Percentiles rank a stretch among this genome's conserved stretches.
phyloP scores from a whole-genome alignment of 116 monocot genomes.

The Trichopus zeylanicus region DNA sequence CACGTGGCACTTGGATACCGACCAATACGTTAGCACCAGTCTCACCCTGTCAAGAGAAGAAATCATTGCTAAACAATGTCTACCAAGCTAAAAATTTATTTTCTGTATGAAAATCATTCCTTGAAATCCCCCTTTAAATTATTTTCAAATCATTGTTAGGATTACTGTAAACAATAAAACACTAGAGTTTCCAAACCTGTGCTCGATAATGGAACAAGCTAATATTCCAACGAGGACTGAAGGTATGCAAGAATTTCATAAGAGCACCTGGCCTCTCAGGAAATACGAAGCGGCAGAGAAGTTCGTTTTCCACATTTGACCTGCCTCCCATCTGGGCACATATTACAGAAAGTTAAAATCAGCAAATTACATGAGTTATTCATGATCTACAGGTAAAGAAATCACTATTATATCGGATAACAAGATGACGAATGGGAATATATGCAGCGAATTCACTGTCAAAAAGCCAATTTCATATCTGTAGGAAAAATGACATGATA shows the following conservation, averaged over 20 bases:
- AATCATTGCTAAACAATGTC: neutral
- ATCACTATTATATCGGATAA: no score
- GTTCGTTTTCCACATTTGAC: slow-evolving; percentile 63
- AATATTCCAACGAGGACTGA: slow-evolving; percentile 97
- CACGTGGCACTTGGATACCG: slow-evolving; percentile 69
- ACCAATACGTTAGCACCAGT: slow-evolving; percentile 88
- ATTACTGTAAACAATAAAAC: neutral
- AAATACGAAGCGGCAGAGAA: slow-evolving; percentile 79
- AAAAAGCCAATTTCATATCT: no score
- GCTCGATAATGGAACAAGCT: slow-evolving; percentile 93
- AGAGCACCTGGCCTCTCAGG: slow-evolving; percentile 90
- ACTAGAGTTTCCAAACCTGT: slow-evolving; percentile 35
- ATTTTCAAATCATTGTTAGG: no score
- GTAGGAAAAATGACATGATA: no score
- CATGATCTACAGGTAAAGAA: no score
- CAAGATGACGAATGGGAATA: no score
- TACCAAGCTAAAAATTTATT: neutral
- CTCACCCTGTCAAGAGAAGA: slow-evolving; percentile 51
- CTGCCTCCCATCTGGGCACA: slow-evolving; percentile 74
- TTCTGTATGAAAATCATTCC: no score
- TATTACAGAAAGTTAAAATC: neutral
- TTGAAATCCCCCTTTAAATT: no score
- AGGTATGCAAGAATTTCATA: slow-evolving; percentile 86
- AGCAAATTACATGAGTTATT: no score
- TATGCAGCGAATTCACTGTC: no score